Evolutionary conservation across 2,329 filamentous ascomycete genomes (phyloP), one percentile per base, ranked within the genome.

Genomic region (Pseudogymnoascus sp.): DNA sequence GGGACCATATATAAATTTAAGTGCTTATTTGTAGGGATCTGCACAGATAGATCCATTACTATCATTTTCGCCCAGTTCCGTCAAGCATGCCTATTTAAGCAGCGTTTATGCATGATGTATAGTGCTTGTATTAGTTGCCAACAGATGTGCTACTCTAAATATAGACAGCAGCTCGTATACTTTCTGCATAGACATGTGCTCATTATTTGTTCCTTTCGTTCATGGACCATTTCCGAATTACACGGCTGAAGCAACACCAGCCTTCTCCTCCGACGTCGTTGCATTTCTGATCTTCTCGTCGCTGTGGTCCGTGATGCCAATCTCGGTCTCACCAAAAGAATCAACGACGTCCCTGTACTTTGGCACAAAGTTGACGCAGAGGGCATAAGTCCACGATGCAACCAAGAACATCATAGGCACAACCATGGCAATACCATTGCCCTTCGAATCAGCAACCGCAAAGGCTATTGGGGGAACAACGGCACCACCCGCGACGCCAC

Each of bases 391-490:
- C 35, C 35, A 55, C 2, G 59, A 65, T 33, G 67, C 63, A 10
- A 63, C 60, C 58, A 69, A 69, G 13, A 67, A 67, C 12, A 59
- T n/a, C 58, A 59, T 58, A 15, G 25, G 58, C 5, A 33, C 52
- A 60, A 48, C 61, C 27, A 61, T 39, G 25, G 59, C 27, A 9
- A 59, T 39, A 25, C 36, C 33, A 18, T 31, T 37, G 13, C 58
- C 58, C n/a, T 40, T 59, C 5, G 78, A 78, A 35, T 92, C 88
- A 6, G 86, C 84, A 1, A 85, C 87, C 10, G 79, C 81, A 36
- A 87, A 88, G 1, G 87, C 80, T 37, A 92, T 76, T 0, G 88
- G 86, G 0, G 89, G 89, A 5, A 92, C 86, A 29, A 82, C 80
- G 2, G 88, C 88, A 35, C 78, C 79, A 5, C 80, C 80, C n/a